phyloP scores from a whole-genome alignment of 352 stramenopile species.

The Phytophthora citrophthora region DNA sequence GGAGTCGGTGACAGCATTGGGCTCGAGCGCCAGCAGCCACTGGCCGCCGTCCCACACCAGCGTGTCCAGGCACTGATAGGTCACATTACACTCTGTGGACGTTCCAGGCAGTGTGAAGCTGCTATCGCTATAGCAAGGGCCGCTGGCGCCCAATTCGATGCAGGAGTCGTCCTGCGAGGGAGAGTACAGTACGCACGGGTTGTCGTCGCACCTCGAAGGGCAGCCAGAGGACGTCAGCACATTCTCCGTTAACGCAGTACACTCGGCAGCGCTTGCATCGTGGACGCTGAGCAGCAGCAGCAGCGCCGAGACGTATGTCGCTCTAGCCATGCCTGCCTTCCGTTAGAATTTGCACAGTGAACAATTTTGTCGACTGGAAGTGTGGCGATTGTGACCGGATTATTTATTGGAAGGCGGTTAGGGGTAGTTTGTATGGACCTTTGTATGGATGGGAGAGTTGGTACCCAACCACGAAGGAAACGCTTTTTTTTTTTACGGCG shows the following conservation, averaged over 20 bases:
- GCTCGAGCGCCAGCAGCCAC: slow-evolving; percentile 43
- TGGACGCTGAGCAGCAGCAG: slow-evolving; percentile 16
- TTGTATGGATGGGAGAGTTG: slow-evolving; percentile 20
- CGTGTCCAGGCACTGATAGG: slow-evolving; percentile 63
- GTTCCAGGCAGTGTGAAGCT: slow-evolving; percentile 34
- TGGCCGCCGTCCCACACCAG: slow-evolving; percentile 44
- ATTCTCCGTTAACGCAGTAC: slow-evolving; percentile 55
- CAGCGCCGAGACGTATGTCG: slow-evolving; percentile 14
- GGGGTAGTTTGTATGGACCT: slow-evolving; percentile 12
- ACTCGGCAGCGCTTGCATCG: slow-evolving; percentile 27
- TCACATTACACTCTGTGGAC: slow-evolving; percentile 45
- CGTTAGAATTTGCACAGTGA: slow-evolving; percentile 12
- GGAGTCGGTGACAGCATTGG: slow-evolving; percentile 26
- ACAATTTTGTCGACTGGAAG: slow-evolving; percentile 2
- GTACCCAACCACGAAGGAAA: slow-evolving; percentile 3
- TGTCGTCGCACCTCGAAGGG: slow-evolving; percentile 35
- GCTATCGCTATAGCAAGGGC: slow-evolving; percentile 41
- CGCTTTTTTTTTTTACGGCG: no score
- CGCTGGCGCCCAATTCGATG: slow-evolving; percentile 35
- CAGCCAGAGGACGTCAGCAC: slow-evolving; percentile 55
- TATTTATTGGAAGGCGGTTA: slow-evolving; percentile 23
- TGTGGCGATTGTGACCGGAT: slow-evolving; percentile 13
- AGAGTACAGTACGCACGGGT: slow-evolving; percentile 62
- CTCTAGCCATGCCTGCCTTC: slow-evolving; percentile 4
- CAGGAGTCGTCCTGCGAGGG: slow-evolving; percentile 42